phyloP scores from a whole-genome alignment of 352 stramenopile species.

The Phytophthora lateralis region DNA sequence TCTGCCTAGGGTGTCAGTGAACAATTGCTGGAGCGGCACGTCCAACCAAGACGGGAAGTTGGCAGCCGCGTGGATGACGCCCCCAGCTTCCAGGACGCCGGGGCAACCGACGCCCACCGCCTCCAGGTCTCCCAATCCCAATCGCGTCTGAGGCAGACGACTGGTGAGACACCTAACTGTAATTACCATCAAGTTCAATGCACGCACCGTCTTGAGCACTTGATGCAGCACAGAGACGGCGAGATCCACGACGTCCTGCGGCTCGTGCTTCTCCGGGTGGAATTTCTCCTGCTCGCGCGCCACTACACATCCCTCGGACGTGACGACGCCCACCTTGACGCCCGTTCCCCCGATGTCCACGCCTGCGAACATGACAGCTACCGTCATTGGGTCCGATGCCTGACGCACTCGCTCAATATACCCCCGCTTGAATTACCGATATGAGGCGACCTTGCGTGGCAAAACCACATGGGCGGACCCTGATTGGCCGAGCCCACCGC shows the following conservation, averaged over 20 bases:
- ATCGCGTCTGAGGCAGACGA: slow-evolving; percentile 17
- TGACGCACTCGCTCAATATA: slow-evolving; percentile 1
- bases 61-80: slow-evolving; percentile 64
- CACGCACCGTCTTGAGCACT: slow-evolving; percentile 47
- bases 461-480: slow-evolving; percentile 1
- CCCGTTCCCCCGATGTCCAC: slow-evolving; percentile 79
- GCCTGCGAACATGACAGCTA: slow-evolving; percentile 48
- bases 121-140: slow-evolving; percentile 43
- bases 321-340: slow-evolving; percentile 78
- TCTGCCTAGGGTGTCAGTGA: slow-evolving; percentile 44
- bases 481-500: slow-evolving; percentile 21
- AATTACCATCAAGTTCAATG: neutral
- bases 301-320: slow-evolving; percentile 48
- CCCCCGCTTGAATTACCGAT: slow-evolving; percentile 14
- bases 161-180: slow-evolving; percentile 9
- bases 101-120: slow-evolving; percentile 70
- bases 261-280: slow-evolving; percentile 41
- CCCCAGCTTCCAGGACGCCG: slow-evolving; percentile 51
- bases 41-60: slow-evolving; percentile 78
- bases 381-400: slow-evolving; percentile 20
- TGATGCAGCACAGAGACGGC: slow-evolving; percentile 45
- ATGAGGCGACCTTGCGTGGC: slow-evolving; percentile 8
- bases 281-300: slow-evolving; percentile 54
- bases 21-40: slow-evolving; percentile 62
- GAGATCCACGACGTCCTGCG: slow-evolving; percentile 59